Percentiles rank a stretch among this genome's conserved stretches.
Evolutionary conservation across 345 rosid species (phyloP).

Genomic region (Hirschfeldia incana): DNA sequence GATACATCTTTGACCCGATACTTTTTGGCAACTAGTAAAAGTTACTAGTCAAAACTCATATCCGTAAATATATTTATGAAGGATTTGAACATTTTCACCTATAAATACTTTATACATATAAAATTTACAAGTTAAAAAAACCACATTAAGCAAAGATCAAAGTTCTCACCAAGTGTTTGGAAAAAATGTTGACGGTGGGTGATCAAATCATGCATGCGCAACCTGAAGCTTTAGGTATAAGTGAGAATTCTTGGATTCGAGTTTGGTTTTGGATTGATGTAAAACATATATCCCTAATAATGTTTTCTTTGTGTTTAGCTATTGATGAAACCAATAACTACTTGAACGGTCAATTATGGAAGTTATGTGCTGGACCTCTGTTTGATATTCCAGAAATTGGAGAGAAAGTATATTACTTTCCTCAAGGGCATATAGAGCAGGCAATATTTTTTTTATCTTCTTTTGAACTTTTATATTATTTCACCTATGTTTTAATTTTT

Average conservation of each 20-base stretch:
- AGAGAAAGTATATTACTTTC: no score
- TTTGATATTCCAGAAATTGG: no score
- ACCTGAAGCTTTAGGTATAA: not conserved
- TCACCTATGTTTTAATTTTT: not conserved
- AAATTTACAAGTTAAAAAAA: not conserved
- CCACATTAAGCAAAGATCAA: not conserved
- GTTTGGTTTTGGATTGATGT: not conserved
- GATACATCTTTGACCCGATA: not conserved
- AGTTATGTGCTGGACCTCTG: no score
- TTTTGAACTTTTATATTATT: no score
- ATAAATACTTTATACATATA: not conserved
- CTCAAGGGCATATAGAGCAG: no score
- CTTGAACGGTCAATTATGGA: no score
- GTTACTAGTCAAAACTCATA: not conserved
- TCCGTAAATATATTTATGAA: not conserved
- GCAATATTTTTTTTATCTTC: not conserved
- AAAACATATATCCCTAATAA: not conserved
- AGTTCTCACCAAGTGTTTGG: not conserved
- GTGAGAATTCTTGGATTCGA: not conserved
- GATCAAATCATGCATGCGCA: not conserved
- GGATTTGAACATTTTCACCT: not conserved
- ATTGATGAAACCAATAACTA: not conserved
- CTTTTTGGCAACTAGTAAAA: not conserved
- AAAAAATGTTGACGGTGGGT: not conserved
- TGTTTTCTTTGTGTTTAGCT: not conserved